Evolutionary conservation across 768 basidiomycete genomes (phyloP), one percentile per base, ranked within the genome.

Genomic region (Piloderma croceum): DNA sequence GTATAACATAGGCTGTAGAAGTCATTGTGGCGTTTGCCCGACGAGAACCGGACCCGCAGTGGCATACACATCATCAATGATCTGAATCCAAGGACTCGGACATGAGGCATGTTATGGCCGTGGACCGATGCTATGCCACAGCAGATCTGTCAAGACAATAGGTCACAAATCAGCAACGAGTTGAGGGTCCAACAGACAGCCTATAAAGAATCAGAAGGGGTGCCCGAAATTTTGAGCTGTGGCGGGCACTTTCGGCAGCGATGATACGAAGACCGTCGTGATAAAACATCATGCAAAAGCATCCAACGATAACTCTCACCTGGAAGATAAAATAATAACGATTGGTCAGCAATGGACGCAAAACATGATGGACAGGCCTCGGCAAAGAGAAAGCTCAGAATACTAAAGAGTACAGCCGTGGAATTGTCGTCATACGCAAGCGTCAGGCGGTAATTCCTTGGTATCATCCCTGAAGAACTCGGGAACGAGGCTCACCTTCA

Each of bases 261-360:
- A 59, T 60, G 42, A 54, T 89, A 88, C 86, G 86, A 85, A 88
- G 86, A 89, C 86, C 86, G 86, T 89, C 86, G 86, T 88, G 83
- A 80, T 79, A 70, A 65, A 75, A 61, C 83, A 86, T 85, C 82
- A 81, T 79, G 41, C 15, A 45, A 57, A 42, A 18, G 12, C 33
- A 43, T 23, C 34, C 9, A 15, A 29, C 9, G 15, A 15, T 15
- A 29, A 29, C 9, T 29, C 27, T 29, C 27, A 29, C 27, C 27
- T 29, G 15, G 15, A n/a, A n/a, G 15, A 29, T 9, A 29, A 29
- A 29, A 15, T 15, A 9, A 29, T 9, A 15, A 15, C 27, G 27
- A 15, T 29, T 15, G 15, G 27, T 15, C 15, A 29, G 15, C 27
- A 9, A 15, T 29, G n/a, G n/a, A 29, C 27, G 15, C 9, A 29